Conservation (phyloP, 495 filamentous ascomycete genomes). For the Talaromyces wortmannii region DNA sequence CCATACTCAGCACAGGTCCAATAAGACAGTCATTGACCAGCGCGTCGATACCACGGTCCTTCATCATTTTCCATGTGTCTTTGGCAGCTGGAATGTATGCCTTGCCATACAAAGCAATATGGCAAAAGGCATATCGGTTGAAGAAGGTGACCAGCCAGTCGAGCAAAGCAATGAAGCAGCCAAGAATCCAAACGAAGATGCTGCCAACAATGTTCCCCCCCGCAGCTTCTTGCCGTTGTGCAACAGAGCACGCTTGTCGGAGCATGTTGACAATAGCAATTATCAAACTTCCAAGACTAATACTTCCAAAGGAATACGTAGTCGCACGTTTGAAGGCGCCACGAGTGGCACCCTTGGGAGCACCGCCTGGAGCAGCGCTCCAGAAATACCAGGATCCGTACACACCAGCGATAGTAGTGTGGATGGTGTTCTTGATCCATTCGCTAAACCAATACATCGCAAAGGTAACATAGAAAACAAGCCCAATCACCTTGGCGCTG, state of each 20-base stretch:
- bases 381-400: slow-evolving; percentile 94
- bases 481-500: slow-evolving; percentile 68
- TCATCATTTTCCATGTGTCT: slow-evolving; percentile 86
- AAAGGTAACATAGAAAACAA: slow-evolving; percentile 83
- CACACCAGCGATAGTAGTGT: slow-evolving; percentile 79
- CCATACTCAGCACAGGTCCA: slow-evolving; percentile 84
- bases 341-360: slow-evolving; percentile 68
- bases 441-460: slow-evolving; percentile 89
- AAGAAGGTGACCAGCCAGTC: slow-evolving; percentile 73
- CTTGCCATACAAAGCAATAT: slow-evolving; percentile 90
- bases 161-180: slow-evolving; percentile 68
- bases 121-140: slow-evolving; percentile 79
- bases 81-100: slow-evolving; percentile 78
- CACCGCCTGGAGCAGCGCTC: slow-evolving; percentile 48
- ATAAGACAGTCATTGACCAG: slow-evolving; percentile 87
- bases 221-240: slow-evolving; percentile 52
- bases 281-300: slow-evolving; percentile 76
- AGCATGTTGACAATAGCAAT: slow-evolving; percentile 85
- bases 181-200: slow-evolving; percentile 63
- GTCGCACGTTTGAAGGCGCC: slow-evolving; percentile 66
- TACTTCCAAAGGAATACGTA: slow-evolving; percentile 88
- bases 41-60: slow-evolving; percentile 83
- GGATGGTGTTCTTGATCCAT: slow-evolving; percentile 86
- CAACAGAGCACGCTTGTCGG: slow-evolving; percentile 68
- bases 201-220: slow-evolving; percentile 63